Conservation (phyloP, 2,329 filamentous ascomycete species). For the Cordyceps fumosorosea region DNA sequence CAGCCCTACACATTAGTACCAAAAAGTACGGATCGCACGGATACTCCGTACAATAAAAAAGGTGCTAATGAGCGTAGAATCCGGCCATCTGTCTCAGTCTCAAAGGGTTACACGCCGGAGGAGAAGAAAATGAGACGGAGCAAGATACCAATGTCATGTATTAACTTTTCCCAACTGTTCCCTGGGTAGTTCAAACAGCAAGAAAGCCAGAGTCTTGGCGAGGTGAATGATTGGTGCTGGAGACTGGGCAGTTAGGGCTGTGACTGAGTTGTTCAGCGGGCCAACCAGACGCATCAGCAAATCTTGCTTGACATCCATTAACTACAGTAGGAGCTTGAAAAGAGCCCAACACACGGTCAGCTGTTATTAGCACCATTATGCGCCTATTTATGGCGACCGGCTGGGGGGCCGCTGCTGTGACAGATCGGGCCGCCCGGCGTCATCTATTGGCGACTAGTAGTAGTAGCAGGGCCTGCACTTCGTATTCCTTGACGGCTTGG, state of each 20-base stretch:
- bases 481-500: constrained; percentile 9
- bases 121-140: neutral
- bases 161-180: too few relatives aligned
- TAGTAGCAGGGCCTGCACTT: neutral
- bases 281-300: neutral
- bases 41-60: neutral
- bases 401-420: neutral
- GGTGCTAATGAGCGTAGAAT: neutral
- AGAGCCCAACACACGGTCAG: neutral
- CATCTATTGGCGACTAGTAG: neutral
- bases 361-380: neutral
- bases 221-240: neutral
- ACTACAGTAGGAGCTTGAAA: neutral
- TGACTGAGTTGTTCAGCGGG: neutral
- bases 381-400: neutral
- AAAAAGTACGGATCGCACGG: too few relatives aligned
- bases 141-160: neutral
- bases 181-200: too few relatives aligned
- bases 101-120: neutral
- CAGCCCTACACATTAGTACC: neutral
- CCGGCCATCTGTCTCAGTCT: neutral
- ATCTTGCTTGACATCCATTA: neutral
- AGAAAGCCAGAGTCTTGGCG: neutral
- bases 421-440: constrained; percentile 3
- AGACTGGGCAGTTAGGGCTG: neutral